These are phyloP conservation scores for Trichoderma pleuroti DNA, from an alignment of 2,329 filamentous ascomycete genomes.

Conservation along the genomic window DNA sequence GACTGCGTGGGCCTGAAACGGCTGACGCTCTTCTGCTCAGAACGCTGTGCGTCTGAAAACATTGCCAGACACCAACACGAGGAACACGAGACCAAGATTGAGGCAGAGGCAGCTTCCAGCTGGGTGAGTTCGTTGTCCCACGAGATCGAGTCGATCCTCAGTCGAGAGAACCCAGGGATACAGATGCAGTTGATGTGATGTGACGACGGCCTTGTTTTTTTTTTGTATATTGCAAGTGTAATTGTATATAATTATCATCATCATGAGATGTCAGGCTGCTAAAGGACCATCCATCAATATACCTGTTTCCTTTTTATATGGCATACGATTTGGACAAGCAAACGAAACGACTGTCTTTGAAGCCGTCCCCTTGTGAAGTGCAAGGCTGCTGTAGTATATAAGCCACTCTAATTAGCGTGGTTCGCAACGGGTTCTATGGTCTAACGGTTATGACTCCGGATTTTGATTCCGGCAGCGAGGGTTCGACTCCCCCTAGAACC, in stretches of 20 bases:
- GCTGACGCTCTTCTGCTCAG: conserved; percentile 42
- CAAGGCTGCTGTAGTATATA: background rate
- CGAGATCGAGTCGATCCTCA: conserved; percentile 29
- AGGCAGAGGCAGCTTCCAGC: conserved; percentile 23
- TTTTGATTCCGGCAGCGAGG: conserved; percentile 21
- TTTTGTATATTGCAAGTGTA: background rate
- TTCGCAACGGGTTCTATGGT: conserved; percentile 16
- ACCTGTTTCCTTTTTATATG: background rate
- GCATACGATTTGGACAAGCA: background rate
- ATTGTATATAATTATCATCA: background rate
- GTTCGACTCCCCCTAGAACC: conserved; percentile 20
- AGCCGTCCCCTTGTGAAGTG: too few species aligned
- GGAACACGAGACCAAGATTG: conserved; percentile 30
- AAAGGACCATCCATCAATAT: background rate
- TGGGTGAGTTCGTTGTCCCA: conserved; percentile 26
- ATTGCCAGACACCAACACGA: conserved; percentile 39
- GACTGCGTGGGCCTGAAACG: conserved; percentile 39
- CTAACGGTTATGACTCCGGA: conserved; percentile 20
- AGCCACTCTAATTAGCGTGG: background rate
- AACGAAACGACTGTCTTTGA: background rate
- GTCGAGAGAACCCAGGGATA: conserved; percentile 34
- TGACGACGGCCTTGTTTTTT: background rate
- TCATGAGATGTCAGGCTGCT: background rate
- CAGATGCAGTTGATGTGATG: conserved; percentile 26
- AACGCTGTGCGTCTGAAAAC: conserved; percentile 40